Conservation (phyloP, 75 land plant species). For the Selaginella moellendorffii region DNA sequence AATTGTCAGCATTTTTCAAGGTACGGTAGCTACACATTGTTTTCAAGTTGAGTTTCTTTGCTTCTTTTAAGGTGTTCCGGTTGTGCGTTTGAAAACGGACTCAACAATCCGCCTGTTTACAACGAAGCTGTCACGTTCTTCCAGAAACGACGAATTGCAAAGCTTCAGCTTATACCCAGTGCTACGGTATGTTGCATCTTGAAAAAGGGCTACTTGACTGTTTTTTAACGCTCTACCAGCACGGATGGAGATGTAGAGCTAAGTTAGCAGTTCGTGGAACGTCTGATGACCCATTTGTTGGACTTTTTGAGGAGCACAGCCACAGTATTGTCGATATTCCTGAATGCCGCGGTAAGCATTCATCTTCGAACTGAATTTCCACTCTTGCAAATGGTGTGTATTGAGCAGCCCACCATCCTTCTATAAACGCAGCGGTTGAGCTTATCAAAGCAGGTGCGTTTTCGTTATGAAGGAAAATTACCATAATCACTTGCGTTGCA, state of each 20-base stretch:
- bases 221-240: too few species aligned
- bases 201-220: background rate
- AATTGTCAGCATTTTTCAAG: conserved; percentile 19
- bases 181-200: conserved; percentile 35
- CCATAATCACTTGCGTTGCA: too few species aligned
- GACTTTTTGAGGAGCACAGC: conserved; percentile 81
- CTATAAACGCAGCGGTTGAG: background rate
- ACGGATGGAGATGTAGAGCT: conserved; percentile 97
- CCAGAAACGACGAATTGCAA: conserved; percentile 34
- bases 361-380: background rate
- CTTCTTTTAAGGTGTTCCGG: conserved; percentile 67
- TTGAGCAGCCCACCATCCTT: background rate
- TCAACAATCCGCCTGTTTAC: conserved; percentile 58
- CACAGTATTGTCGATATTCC: conserved; percentile 89
- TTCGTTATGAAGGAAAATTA: too few species aligned
- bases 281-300: conserved; percentile 50
- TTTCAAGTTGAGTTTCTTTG: background rate
- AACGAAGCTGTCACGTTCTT: conserved; percentile 59
- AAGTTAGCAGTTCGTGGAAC: conserved; percentile 93
- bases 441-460: background rate
- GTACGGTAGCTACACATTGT: background rate
- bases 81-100: conserved; percentile 52
- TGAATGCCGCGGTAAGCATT: conserved; percentile 49
- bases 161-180: conserved; percentile 51
- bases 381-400: background rate